Percentiles rank a stretch among this genome's conserved stretches.
These are phyloP conservation scores for Abrus pulchellus DNA, from an alignment of 306 rosid species.

Conservation along the genomic window DNA sequence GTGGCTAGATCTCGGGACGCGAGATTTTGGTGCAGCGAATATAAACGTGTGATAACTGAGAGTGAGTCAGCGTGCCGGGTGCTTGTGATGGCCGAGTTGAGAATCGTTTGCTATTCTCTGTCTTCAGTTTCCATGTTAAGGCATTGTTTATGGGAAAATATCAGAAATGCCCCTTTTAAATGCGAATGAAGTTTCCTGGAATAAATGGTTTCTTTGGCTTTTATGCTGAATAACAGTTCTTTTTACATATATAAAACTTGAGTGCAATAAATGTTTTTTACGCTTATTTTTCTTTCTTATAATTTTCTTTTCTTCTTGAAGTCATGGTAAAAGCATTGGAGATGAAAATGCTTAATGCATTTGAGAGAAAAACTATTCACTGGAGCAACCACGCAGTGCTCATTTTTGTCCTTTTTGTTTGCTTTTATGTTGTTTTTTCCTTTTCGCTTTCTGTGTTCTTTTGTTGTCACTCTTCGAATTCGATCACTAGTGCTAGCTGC, in stretches of 20 bases:
- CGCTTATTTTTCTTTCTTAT: too few species aligned
- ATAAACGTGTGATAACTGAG: conserved; percentile 36
- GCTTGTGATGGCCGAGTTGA: conserved; percentile 26
- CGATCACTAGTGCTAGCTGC: background rate
- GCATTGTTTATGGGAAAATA: background rate
- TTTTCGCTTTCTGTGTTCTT: background rate
- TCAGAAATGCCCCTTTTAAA: background rate
- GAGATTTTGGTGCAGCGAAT: background rate
- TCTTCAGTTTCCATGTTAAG: background rate
- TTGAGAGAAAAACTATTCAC: background rate
- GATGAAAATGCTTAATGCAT: conserved; percentile 44
- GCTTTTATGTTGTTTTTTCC: background rate
- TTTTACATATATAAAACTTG: too few species aligned
- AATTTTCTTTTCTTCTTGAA: too few species aligned
- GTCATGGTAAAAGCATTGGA: conserved; percentile 39
- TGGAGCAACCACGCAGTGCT: conserved; percentile 9
- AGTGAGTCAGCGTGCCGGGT: conserved; percentile 55
- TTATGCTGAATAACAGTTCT: background rate
- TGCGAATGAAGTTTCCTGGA: background rate
- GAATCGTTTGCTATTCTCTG: background rate
- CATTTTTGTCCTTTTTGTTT: background rate
- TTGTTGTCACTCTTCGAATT: background rate
- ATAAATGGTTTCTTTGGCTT: background rate
- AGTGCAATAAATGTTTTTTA: too few species aligned
- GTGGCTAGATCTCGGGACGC: conserved; percentile 47